Conservation (phyloP, 2,329 filamentous ascomycete species). For the Venturia aucupariae region DNA sequence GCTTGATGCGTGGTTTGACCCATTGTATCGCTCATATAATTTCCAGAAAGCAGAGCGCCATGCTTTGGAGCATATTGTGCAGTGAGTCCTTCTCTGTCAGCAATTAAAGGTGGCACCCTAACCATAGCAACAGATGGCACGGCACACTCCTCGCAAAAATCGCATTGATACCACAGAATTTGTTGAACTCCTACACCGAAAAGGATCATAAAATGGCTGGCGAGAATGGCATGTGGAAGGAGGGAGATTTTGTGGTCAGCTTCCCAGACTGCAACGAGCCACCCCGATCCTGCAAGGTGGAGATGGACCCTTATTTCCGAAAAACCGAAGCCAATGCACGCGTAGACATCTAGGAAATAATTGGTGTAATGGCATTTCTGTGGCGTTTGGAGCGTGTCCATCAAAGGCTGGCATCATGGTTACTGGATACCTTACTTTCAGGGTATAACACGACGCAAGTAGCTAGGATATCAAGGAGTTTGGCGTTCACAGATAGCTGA, state of each 20-base stretch:
- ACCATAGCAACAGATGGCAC: conserved; percentile 79
- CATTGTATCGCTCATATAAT: conserved; percentile 86
- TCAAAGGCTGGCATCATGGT: background rate
- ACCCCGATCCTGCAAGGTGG: conserved; percentile 56
- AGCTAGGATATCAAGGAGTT: conserved; percentile 2
- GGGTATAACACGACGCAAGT: background rate
- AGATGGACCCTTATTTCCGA: conserved; percentile 49
- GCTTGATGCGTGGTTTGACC: conserved; percentile 92
- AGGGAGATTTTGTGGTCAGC: conserved; percentile 76
- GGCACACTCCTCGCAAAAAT: conserved; percentile 87
- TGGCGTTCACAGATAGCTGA: background rate
- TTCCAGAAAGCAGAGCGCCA: conserved; percentile 93
- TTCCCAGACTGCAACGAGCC: conserved; percentile 60
- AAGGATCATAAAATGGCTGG: conserved; percentile 28
- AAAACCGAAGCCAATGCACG: conserved; percentile 18
- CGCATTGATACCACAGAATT: conserved; percentile 77
- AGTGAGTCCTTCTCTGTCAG: conserved; percentile 26
- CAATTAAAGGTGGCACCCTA: conserved; percentile 5
- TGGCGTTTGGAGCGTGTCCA: conserved; percentile 5
- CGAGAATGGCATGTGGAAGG: conserved; percentile 53
- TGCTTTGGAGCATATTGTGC: conserved; percentile 59
- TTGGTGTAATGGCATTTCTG: background rate
- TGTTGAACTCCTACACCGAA: conserved; percentile 62
- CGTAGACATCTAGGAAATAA: background rate
- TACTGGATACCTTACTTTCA: background rate